A percentile compares a stretch with the other conserved stretches of the same genome.
Evolutionary conservation across 2,329 filamentous ascomycete genomes (phyloP).

Genomic region (Cladophialophora psammophila): DNA sequence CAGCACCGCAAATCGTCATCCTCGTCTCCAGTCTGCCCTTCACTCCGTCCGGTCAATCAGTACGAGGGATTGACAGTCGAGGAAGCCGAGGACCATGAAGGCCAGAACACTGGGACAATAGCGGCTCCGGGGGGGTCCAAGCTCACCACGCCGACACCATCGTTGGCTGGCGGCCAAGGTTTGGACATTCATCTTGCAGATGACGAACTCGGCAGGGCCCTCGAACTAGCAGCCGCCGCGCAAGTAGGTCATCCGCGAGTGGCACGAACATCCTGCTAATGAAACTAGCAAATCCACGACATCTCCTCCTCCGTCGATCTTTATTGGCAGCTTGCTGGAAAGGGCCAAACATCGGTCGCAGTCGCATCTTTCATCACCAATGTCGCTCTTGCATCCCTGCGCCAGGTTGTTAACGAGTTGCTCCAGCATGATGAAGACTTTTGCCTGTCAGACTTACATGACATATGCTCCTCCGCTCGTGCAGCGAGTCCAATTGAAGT

Average conservation of each 20-base stretch:
- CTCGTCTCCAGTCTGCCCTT: neutral
- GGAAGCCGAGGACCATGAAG: slow-evolving; percentile 25
- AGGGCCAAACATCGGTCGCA: slow-evolving; percentile 33
- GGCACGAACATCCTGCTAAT: slow-evolving; percentile 16
- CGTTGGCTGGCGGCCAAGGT: slow-evolving; percentile 8
- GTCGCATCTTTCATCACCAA: slow-evolving; percentile 41
- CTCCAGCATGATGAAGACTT: slow-evolving; percentile 35
- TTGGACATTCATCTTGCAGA: slow-evolving; percentile 34
- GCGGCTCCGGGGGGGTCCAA: neutral
- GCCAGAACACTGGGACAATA: neutral
- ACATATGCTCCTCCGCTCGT: slow-evolving; percentile 25
- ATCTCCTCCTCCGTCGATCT: slow-evolving; percentile 27
- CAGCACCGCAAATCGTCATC: slow-evolving; percentile 9
- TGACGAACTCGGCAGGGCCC: slow-evolving; percentile 38
- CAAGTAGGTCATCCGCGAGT: slow-evolving; percentile 34
- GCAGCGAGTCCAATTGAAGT: slow-evolving; percentile 6
- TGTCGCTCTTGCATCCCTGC: slow-evolving; percentile 39
- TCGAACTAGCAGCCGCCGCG: slow-evolving; percentile 37
- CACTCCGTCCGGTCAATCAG: slow-evolving; percentile 27
- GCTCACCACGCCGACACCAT: neutral
- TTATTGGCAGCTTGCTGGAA: slow-evolving; percentile 40
- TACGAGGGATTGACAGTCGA: slow-evolving; percentile 33
- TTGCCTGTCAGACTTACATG: slow-evolving; percentile 26
- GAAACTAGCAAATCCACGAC: slow-evolving; percentile 29
- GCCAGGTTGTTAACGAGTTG: slow-evolving; percentile 32